phyloP scores from a whole-genome alignment of 345 rosid genomes.

The Brassica carinata region DNA sequence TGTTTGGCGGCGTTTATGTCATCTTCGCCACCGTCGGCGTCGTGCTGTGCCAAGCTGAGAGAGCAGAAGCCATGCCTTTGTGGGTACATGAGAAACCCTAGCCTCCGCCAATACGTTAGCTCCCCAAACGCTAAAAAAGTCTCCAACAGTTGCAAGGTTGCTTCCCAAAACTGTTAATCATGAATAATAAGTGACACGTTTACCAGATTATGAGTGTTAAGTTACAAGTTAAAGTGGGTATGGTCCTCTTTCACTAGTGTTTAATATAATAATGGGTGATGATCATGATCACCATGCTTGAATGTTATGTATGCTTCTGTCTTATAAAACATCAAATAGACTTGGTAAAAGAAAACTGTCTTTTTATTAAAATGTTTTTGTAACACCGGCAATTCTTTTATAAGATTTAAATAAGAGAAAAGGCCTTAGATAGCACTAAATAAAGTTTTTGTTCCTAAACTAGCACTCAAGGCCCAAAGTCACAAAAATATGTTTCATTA shows the following conservation, averaged over 20 bases:
- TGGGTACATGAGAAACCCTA: conserved; percentile 57
- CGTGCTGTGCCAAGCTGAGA: conserved; percentile 61
- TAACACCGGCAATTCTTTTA: neutral
- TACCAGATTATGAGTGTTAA: conserved; percentile 17
- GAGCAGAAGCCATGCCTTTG: conserved; percentile 77
- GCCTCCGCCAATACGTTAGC: conserved; percentile 42
- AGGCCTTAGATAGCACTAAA: too few relatives aligned
- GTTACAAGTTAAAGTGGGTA: conserved; percentile 1
- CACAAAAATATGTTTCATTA: too few relatives aligned
- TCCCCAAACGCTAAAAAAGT: conserved; percentile 55
- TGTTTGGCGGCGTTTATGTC: conserved; percentile 53
- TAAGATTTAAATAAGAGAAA: neutral
- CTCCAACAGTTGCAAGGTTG: conserved; percentile 43
- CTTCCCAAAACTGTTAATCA: conserved; percentile 51
- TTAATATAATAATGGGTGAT: conserved; percentile 19
- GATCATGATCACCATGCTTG: conserved; percentile 18
- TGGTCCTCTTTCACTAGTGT: neutral
- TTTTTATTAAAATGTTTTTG: neutral
- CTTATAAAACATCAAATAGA: neutral
- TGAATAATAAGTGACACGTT: neutral
- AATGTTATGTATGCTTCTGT: conserved; percentile 16
- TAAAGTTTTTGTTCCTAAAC: too few relatives aligned
- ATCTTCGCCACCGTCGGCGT: conserved; percentile 40
- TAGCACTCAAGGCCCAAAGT: too few relatives aligned
- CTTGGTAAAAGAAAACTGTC: neutral